A percentile compares a stretch with the other conserved stretches of the same genome.
phyloP scores from a whole-genome alignment of 768 basidiomycete genomes.

The Sporobolomyces roseus region DNA sequence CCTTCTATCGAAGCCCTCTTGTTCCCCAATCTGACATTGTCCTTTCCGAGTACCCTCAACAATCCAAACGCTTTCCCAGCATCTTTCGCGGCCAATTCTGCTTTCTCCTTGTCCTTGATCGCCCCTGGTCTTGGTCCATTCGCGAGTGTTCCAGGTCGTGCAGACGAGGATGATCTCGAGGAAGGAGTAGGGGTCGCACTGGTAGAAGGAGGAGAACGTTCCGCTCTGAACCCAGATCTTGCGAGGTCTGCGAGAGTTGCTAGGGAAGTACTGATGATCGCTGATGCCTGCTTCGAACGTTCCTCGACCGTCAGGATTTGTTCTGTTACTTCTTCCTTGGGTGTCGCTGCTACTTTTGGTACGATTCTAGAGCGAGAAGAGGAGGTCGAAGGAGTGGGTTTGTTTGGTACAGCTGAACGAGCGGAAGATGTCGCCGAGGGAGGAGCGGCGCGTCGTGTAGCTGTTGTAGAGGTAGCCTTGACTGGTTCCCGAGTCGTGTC shows the following conservation, averaged over 20 bases:
- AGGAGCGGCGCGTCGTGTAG: neutral
- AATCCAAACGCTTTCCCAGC: constrained; percentile 52
- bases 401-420: neutral
- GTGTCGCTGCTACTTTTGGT: neutral
- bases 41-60: constrained; percentile 51
- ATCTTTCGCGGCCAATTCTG: constrained; percentile 11
- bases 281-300: constrained; percentile 26
- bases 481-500: neutral
- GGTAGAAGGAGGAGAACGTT: neutral
- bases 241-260: constrained; percentile 7
- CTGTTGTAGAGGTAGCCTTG: neutral
- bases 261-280: constrained; percentile 19
- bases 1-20: constrained; percentile 66
- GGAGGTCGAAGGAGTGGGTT: neutral
- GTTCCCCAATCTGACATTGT: constrained; percentile 46
- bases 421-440: neutral
- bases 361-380: neutral
- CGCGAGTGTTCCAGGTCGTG: neutral
- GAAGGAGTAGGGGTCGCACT: neutral
- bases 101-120: constrained; percentile 8
- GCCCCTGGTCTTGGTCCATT: constrained; percentile 38
- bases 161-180: neutral
- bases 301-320: neutral
- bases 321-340: neutral
- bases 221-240: constrained; percentile 27